Evolutionary conservation across 805 yeast genomes (phyloP), one percentile per base, ranked within the genome.

Genomic region (Wickerhamiella shivajii): DNA sequence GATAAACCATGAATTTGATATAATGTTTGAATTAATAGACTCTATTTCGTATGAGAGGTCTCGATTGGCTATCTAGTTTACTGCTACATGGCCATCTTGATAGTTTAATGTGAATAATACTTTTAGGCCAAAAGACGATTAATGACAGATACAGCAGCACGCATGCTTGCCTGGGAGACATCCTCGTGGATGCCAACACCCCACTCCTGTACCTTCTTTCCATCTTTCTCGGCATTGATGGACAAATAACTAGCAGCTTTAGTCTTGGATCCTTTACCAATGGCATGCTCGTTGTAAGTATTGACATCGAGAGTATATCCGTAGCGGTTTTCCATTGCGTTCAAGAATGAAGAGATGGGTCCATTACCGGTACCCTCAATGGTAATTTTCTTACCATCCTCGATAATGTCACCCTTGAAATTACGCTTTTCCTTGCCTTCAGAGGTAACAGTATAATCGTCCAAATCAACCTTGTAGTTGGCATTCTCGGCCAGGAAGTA

Each of bases 141-240:
- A 32, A 56, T 45, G 4, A 52, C 60, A 22, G 62, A 53, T 11
- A 60, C 45, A n/a, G 60, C 51, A n/a, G 66, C 61, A 31, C 56
- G 50, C 45, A 80, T 69, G 5, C 93, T 74, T 30, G 95, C 90
- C 50, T 75, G 77, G 17, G 93, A 76, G 35, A 80, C 90, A 58
- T 85, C 93, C 57, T 75, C 87, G 52, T 81, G 76, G 41, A 83
- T 72, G 50, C 94, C 96, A 39, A 85, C 85, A 59, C 96, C 96
- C 94, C 95, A 85, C 31, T 61, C 58, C 41, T 49, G 39, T 30
- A 56, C 45, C 36, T 49, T 31, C 49, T 59, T 49, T 41, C 63
- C 62, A 29, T 59, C 55, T 34, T 59, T 60, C 27, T 62, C 59
- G 53, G 67, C 69, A 43, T 69, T 53, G 34, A 68, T 49, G 46